Evolutionary conservation across 1,284 basidiomycete species (phyloP).

Genomic region (Marasmius tenuissimus): DNA sequence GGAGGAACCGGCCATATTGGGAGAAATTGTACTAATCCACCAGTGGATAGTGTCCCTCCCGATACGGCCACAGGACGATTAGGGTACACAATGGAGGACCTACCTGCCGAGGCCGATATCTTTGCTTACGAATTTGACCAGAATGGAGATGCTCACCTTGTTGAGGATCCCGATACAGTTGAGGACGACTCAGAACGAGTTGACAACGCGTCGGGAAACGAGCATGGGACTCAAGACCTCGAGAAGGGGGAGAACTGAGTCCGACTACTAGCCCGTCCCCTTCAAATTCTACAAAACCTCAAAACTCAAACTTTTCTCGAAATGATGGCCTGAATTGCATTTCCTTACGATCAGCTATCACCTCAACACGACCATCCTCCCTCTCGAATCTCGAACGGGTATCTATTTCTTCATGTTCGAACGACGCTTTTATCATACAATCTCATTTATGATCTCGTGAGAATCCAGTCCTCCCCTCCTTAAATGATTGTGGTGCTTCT

Average conservation of each 20-base stretch:
- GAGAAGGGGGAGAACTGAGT: too few species aligned
- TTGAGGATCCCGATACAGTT: neutral
- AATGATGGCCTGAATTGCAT: neutral
- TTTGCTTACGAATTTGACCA: neutral
- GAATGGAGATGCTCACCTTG: neutral
- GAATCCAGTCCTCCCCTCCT: neutral
- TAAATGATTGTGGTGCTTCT: neutral
- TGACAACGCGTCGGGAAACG: slow-evolving; percentile 1
- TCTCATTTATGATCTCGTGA: neutral
- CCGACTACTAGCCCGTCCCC: neutral
- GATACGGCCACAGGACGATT: neutral
- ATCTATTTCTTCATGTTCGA: neutral
- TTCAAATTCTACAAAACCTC: neutral
- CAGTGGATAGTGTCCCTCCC: neutral
- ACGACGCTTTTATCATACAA: neutral
- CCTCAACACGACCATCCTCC: neutral
- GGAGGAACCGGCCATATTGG: neutral
- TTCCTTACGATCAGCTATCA: neutral
- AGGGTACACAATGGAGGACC: neutral
- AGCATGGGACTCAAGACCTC: neutral
- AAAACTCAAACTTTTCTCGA: too few species aligned
- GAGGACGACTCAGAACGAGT: neutral
- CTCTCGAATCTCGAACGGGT: neutral
- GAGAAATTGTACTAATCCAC: neutral
- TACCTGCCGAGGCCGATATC: neutral